These are phyloP conservation scores for Puccinia polysora DNA, from an alignment of 1,284 basidiomycete genomes.

Conservation along the genomic window DNA sequence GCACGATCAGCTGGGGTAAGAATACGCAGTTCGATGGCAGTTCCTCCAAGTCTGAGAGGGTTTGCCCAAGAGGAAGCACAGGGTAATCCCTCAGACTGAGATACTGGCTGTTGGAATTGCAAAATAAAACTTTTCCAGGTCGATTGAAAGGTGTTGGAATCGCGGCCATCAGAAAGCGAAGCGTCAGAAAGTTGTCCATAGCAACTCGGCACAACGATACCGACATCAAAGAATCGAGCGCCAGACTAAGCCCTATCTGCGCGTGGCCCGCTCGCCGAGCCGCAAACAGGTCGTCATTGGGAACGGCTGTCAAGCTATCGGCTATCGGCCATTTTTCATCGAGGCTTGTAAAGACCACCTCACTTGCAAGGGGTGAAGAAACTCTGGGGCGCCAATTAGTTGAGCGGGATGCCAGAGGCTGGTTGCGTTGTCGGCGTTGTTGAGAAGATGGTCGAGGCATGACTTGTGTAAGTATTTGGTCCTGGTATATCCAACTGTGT, in stretches of 20 bases:
- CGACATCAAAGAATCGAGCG: slow-evolving; percentile 27
- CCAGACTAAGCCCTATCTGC: slow-evolving; percentile 30
- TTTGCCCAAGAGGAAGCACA: background rate
- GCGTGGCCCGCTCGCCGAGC: slow-evolving; percentile 1
- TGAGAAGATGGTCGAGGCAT: slow-evolving; percentile 24
- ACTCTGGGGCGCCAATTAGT: slow-evolving; percentile 40
- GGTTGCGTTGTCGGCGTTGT: slow-evolving; percentile 17
- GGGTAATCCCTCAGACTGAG: slow-evolving; percentile 26
- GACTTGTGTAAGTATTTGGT: no score
- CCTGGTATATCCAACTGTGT: no score
- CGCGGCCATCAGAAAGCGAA: slow-evolving; percentile 15
- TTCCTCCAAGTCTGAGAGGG: background rate
- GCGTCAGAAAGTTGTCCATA: slow-evolving; percentile 28
- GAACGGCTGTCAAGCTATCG: background rate
- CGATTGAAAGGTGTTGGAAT: slow-evolving; percentile 26
- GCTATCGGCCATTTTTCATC: slow-evolving; percentile 33
- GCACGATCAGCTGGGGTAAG: slow-evolving; percentile 16
- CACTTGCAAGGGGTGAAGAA: slow-evolving; percentile 34
- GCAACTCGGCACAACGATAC: slow-evolving; percentile 20
- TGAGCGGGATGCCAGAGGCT: background rate
- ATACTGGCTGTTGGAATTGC: slow-evolving; percentile 13
- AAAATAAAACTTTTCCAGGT: slow-evolving; percentile 31
- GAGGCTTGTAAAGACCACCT: slow-evolving; percentile 17
- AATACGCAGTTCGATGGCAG: slow-evolving; percentile 40
- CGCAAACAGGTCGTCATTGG: background rate